phyloP scores from a whole-genome alignment of 2,329 filamentous ascomycete species.

The Nigrospora oryzae region DNA sequence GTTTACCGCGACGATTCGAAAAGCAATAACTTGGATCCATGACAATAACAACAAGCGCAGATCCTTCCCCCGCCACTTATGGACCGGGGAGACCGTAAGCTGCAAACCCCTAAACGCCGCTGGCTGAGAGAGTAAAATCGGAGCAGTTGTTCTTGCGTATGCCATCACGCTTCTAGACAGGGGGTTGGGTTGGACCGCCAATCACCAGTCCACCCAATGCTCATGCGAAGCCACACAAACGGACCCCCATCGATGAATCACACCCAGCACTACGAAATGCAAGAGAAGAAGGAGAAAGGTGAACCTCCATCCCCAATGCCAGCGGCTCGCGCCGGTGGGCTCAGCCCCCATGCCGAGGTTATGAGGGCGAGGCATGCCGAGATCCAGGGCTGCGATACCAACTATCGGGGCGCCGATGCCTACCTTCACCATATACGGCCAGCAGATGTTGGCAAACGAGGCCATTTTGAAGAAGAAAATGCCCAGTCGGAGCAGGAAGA shows the following conservation, averaged over 20 bases:
- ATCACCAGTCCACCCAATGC: too few species aligned
- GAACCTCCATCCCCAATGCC: background rate
- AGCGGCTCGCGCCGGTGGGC: background rate
- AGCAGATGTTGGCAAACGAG: slow-evolving; percentile 59
- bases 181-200: too few species aligned
- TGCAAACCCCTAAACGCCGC: too few species aligned
- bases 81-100: too few species aligned
- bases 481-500: slow-evolving; percentile 39
- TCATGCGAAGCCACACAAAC: background rate
- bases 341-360: background rate
- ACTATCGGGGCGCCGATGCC: slow-evolving; percentile 61
- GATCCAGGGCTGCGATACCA: slow-evolving; percentile 58
- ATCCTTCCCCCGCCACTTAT: too few species aligned
- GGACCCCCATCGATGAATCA: background rate
- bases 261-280: background rate
- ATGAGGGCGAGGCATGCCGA: slow-evolving; percentile 28
- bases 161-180: too few species aligned
- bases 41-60: too few species aligned
- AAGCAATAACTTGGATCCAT: too few species aligned
- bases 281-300: background rate
- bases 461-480: slow-evolving; percentile 64
- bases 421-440: slow-evolving; percentile 59
- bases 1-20: too few species aligned
- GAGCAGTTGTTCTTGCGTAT: too few species aligned
- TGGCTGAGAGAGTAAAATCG: too few species aligned